Base-by-base conservation (phyloP, 306 rosid genomes). In the Ochetophila trinervis region DNA sequence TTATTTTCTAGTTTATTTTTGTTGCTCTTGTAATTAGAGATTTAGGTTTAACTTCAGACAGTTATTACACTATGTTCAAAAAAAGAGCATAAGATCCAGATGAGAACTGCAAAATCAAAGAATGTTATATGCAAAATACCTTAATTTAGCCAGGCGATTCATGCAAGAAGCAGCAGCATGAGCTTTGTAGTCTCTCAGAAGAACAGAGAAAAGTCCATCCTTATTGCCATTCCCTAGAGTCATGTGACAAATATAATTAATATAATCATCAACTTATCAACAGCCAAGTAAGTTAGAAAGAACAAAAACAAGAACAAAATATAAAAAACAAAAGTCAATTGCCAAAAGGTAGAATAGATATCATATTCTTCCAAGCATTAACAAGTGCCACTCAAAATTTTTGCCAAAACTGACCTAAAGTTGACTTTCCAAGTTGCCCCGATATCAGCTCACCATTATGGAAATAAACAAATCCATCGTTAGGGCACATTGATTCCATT, bases 161-260 rank as follows among this genome's bases (percentile, higher is more conserved):
- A 92, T 92, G 78, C 96, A 85, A 65, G 89, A 47, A 72, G 96
- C 96, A 79, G 98, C 98, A 63, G 98, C 93, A 65, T 89, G 91
- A 55, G 93, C 72, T 80, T 84, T 79, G 71, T 92, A 89, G 76
- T 92, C 98, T 85, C 98, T 80, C 15, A 92, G 83, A 77, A 92
- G 86, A 66, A 92, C 80, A 53, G 95, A 92, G 78, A 80, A 92
- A 70, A 92, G 95, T 32, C 96, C 98, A 74, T 89, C 96, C 83
- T 92, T 92, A 75, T 92, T 92, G 63, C 98, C 95, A 70, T 87
- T 92, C 62, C 98, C 98, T 92, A 74, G 45, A 68, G 53, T n/a
- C 48, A 60, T 6, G 65, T 61, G 32, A 66, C 16, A 14, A 19
- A 58, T 57, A 34, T 18, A 53, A 68, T 49, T 51, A 13, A 44